These are phyloP conservation scores for Curvularia eragrostidis DNA, from an alignment of 2,329 filamentous ascomycete species.

Conservation along the genomic window DNA sequence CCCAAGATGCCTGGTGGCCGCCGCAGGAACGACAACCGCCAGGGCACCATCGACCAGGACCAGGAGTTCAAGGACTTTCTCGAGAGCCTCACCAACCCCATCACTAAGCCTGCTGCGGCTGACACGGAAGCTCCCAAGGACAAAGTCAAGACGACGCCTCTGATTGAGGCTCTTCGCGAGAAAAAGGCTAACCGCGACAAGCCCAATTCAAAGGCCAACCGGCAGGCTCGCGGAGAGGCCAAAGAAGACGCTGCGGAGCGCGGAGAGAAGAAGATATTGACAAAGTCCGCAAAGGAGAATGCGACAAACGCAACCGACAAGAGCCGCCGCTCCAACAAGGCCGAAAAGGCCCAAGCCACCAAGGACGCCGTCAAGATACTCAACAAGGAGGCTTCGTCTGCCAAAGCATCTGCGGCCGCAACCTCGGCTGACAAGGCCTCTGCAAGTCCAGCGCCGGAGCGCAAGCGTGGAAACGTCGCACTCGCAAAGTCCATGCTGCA, in stretches of 20 bases:
- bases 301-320: slow-evolving; percentile 46
- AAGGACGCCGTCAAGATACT: slow-evolving; percentile 68
- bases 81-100: slow-evolving; percentile 79
- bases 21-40: slow-evolving; percentile 78
- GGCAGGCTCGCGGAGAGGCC: slow-evolving; percentile 63
- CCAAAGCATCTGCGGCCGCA: slow-evolving; percentile 34
- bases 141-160: slow-evolving; percentile 80
- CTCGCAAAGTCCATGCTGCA: slow-evolving; percentile 66
- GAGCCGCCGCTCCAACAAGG: slow-evolving; percentile 45
- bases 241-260: slow-evolving; percentile 69
- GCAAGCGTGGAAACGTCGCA: slow-evolving; percentile 61
- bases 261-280: slow-evolving; percentile 48
- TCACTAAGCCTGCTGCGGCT: slow-evolving; percentile 61
- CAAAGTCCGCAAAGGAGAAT: slow-evolving; percentile 46
- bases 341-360: slow-evolving; percentile 68
- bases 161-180: slow-evolving; percentile 89
- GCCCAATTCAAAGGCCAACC: slow-evolving; percentile 60
- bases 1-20: slow-evolving; percentile 80
- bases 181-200: slow-evolving; percentile 81
- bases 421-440: slow-evolving; percentile 46
- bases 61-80: slow-evolving; percentile 94
- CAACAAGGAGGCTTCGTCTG: slow-evolving; percentile 56
- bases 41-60: slow-evolving; percentile 96
- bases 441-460: slow-evolving; percentile 53
- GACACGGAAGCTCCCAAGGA: slow-evolving; percentile 62